Conservation (phyloP, 2,329 filamentous ascomycete species). For the Aspergillus floridensis region DNA sequence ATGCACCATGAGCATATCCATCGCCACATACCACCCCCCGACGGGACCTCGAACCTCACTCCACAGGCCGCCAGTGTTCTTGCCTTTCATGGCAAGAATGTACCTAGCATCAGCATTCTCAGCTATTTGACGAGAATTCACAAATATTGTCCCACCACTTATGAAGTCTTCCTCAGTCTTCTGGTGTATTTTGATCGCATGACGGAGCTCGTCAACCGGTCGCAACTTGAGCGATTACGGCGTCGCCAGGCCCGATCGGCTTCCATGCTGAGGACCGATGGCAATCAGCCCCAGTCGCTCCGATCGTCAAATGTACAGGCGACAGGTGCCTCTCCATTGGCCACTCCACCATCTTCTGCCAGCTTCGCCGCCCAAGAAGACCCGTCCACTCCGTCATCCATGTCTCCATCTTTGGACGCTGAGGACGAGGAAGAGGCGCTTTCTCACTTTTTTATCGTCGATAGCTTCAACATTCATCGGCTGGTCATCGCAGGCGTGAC, state of each 20-base stretch:
- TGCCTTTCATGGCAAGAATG: constrained; percentile 96
- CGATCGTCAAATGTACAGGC: constrained; percentile 20
- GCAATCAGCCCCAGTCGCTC: constrained; percentile 20
- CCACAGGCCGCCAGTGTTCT: constrained; percentile 72
- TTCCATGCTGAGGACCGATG: constrained; percentile 15
- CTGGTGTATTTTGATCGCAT: constrained; percentile 98
- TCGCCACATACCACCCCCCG: constrained; percentile 64
- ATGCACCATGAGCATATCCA: constrained; percentile 88
- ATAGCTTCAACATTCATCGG: constrained; percentile 98
- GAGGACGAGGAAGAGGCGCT: constrained; percentile 52
- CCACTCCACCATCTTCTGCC: constrained; percentile 38
- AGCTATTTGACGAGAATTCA: constrained; percentile 96
- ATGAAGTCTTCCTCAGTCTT: constrained; percentile 93
- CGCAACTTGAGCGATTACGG: constrained; percentile 63
- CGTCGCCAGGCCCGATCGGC: constrained; percentile 23
- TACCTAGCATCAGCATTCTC: constrained; percentile 92
- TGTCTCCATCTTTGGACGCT: constrained; percentile 33
- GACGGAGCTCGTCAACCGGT: constrained; percentile 90
- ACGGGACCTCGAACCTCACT: constrained; percentile 58
- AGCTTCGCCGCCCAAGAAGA: constrained; percentile 38
- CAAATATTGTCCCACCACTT: constrained; percentile 98
- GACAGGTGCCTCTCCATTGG: constrained; percentile 29
- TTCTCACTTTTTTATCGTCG: constrained; percentile 83
- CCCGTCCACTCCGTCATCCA: constrained; percentile 30
- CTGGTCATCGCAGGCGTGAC: constrained; percentile 96